These are phyloP conservation scores for Pseudopyrenochaeta lycopersici DNA, from an alignment of 2,329 filamentous ascomycete genomes.

Conservation along the genomic window DNA sequence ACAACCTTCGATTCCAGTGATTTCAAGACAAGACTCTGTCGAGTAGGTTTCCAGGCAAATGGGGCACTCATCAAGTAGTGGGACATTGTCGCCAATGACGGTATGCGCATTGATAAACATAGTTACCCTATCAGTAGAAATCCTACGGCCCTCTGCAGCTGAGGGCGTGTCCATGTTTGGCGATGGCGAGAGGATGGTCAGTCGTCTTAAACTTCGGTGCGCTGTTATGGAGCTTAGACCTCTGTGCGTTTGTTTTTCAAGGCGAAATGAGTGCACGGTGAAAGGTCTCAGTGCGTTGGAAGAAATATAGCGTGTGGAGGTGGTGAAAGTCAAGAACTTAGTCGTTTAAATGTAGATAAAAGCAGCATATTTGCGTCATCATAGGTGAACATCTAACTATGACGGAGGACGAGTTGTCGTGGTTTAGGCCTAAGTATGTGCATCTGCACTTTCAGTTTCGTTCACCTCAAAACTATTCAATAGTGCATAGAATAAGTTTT, in stretches of 20 bases:
- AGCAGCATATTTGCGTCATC: not conserved
- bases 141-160: not conserved
- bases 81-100: not conserved
- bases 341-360: not conserved
- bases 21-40: slow-evolving; percentile 14
- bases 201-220: not conserved
- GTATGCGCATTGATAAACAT: not conserved
- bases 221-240: no score
- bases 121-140: not conserved
- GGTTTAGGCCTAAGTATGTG: not conserved
- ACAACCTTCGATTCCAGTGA: slow-evolving; percentile 23
- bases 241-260: no score
- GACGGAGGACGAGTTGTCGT: not conserved
- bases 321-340: no score
- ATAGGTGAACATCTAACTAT: not conserved
- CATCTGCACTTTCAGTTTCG: not conserved
- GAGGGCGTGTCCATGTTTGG: not conserved
- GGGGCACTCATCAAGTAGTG: not conserved
- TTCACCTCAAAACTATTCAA: no score
- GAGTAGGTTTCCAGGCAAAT: slow-evolving; percentile 29
- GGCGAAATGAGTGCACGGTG: no score
- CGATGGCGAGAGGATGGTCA: not conserved
- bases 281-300: no score
- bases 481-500: no score
- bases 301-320: no score